Conservation (phyloP, 2,329 filamentous ascomycete species). For the Hymenoscyphus repandus region DNA sequence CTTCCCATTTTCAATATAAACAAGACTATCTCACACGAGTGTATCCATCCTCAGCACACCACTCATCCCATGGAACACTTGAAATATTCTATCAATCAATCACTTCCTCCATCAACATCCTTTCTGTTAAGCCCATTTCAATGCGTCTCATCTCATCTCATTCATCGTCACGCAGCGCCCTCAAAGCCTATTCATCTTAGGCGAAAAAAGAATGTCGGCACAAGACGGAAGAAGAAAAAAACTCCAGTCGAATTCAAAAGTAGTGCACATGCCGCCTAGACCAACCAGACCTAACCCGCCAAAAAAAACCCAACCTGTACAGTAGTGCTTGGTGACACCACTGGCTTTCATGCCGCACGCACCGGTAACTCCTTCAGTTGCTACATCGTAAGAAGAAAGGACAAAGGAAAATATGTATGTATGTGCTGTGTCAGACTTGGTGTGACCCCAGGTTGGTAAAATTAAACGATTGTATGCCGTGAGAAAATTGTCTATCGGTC, state of each 20-base stretch:
- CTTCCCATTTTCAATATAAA: neutral
- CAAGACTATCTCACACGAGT: neutral
- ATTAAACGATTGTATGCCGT: slow-evolving; percentile 3
- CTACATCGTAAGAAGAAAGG: slow-evolving; percentile 19
- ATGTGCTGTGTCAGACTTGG: slow-evolving; percentile 3
- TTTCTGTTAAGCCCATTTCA: no score
- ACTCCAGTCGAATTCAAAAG: neutral
- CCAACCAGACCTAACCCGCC: neutral
- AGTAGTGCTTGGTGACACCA: neutral
- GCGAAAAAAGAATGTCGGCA: no score
- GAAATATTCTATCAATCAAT: neutral
- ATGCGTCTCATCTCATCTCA: no score
- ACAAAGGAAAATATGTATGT: slow-evolving; percentile 21
- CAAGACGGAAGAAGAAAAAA: neutral
- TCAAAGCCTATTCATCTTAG: no score
- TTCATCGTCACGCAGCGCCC: no score
- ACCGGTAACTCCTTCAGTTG: slow-evolving; percentile 14
- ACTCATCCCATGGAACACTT: neutral
- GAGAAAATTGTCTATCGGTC: slow-evolving; percentile 22
- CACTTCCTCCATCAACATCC: neutral
- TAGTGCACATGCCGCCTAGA: neutral
- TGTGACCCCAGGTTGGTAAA: slow-evolving; percentile 4
- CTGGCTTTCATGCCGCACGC: slow-evolving; percentile 5
- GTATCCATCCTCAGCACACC: neutral
- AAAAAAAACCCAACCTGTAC: neutral